These are phyloP conservation scores for Wallacemonas rigidus DNA, from an alignment of 208 protist genomes.

Conservation along the genomic window DNA sequence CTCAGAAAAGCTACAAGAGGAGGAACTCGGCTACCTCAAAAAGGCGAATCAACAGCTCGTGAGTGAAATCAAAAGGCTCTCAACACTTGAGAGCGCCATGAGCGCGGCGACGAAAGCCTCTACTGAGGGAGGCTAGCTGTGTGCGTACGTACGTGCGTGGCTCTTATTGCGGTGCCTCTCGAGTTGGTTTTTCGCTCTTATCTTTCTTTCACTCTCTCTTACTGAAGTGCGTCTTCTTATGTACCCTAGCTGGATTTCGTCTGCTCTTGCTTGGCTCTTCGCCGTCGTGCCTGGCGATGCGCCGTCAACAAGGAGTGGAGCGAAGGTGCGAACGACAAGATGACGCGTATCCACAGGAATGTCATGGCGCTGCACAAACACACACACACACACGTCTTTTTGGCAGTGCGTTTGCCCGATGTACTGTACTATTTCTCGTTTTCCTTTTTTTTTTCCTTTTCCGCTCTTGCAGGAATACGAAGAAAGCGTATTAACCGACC, in stretches of 20 bases:
- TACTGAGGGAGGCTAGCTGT: not conserved
- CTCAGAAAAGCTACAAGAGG: slow-evolving; percentile 70
- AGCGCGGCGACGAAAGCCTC: slow-evolving; percentile 10
- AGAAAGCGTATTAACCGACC: too few relatives aligned
- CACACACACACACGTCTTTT: too few relatives aligned
- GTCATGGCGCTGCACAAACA: too few relatives aligned
- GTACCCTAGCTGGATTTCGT: too few relatives aligned
- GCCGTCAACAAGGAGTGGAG: too few relatives aligned
- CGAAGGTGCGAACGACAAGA: too few relatives aligned
- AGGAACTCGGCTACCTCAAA: slow-evolving; percentile 90
- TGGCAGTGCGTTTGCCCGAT: not conserved
- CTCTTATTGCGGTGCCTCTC: not conserved
- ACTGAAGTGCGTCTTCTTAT: too few relatives aligned
- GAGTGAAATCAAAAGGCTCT: slow-evolving; percentile 87
- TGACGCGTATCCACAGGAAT: too few relatives aligned
- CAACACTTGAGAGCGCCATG: slow-evolving; percentile 52
- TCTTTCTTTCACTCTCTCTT: not conserved
- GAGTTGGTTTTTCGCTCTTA: not conserved
- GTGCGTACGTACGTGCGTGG: not conserved
- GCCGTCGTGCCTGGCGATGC: too few relatives aligned
- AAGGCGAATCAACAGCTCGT: slow-evolving; percentile 85
- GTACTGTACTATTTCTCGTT: not conserved
- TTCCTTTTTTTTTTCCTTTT: not conserved
- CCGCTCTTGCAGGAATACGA: not conserved
- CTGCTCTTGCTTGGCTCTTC: too few relatives aligned